Conservation (phyloP, 1,284 basidiomycete species). For the Marasmius sp. region DNA sequence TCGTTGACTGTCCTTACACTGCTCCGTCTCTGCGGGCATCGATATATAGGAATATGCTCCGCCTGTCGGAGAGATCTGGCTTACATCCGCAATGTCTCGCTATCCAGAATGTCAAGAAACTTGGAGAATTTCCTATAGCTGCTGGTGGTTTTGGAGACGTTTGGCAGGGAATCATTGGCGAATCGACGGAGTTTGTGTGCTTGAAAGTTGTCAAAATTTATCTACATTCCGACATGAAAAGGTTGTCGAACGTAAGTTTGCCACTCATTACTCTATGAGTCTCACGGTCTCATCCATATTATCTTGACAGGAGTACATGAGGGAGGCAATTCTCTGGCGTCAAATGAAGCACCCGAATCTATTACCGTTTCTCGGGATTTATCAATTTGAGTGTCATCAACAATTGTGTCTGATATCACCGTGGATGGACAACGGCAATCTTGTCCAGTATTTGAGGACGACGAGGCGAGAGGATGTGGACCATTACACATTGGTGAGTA, state of each 20-base stretch:
- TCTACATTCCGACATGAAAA: not conserved
- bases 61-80: not conserved
- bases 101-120: not conserved
- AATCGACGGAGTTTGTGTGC: not conserved
- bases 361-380: conserved; percentile 2
- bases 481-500: not conserved
- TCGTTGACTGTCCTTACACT: not conserved
- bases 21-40: not conserved
- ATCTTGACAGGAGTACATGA: not conserved
- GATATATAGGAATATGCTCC: not conserved
- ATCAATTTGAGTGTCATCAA: conserved; percentile 4
- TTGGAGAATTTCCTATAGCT: not conserved
- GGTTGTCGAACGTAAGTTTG: not conserved
- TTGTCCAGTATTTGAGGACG: not conserved
- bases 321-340: not conserved
- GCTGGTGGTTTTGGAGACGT: not conserved
- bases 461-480: not conserved
- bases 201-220: not conserved
- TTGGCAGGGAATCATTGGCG: not conserved
- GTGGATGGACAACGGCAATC: conserved; percentile 7
- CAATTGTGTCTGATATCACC: conserved; percentile 9
- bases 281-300: not conserved
- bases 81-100: not conserved
- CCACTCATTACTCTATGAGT: not conserved
- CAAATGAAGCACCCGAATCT: conserved; percentile 1